These are phyloP conservation scores for Populus hybrid DNA, from an alignment of 441 rosid species.

Conservation along the genomic window DNA sequence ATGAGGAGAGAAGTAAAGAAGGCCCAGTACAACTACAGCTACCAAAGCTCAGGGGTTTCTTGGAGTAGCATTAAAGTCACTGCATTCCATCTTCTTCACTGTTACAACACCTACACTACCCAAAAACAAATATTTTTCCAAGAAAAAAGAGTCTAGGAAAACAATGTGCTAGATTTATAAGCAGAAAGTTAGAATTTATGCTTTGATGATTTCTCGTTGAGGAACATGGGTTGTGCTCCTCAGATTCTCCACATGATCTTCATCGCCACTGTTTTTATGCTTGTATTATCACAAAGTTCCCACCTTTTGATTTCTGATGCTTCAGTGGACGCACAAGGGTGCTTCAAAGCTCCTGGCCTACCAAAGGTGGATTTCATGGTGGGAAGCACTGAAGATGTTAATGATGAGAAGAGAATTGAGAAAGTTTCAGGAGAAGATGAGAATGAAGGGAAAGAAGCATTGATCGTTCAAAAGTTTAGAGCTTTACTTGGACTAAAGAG, in stretches of 20 bases:
- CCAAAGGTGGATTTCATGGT: conserved; percentile 27
- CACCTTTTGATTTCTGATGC: conserved; percentile 33
- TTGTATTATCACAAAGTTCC: conserved; percentile 39
- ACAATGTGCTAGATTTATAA: conserved; percentile 29
- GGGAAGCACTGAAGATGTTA: conserved; percentile 17
- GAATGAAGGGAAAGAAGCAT: conserved; percentile 35
- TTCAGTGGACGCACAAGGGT: conserved; percentile 29
- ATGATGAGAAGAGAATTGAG: conserved; percentile 25
- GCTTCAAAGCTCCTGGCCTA: conserved; percentile 24
- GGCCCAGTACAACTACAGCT: conserved; percentile 67
- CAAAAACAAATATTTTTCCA: conserved; percentile 14
- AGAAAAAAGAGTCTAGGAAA: conserved; percentile 9
- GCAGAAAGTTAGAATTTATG: conserved; percentile 43
- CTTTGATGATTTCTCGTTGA: conserved; percentile 40
- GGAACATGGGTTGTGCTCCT: conserved; percentile 45
- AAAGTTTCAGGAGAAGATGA: conserved; percentile 55
- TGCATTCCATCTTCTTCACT: conserved; percentile 28
- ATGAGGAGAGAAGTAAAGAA: conserved; percentile 49
- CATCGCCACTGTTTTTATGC: conserved; percentile 29
- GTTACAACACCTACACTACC: conserved; percentile 28
- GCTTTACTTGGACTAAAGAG: conserved; percentile 56
- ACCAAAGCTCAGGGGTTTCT: conserved; percentile 94
- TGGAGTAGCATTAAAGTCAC: conserved; percentile 99
- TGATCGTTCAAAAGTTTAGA: conserved; percentile 57
- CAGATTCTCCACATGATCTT: conserved; percentile 46